A percentile compares a stretch with the other conserved stretches of the same genome.
Conservation (phyloP, 306 rosid species). For the Cicer yamashitae region DNA sequence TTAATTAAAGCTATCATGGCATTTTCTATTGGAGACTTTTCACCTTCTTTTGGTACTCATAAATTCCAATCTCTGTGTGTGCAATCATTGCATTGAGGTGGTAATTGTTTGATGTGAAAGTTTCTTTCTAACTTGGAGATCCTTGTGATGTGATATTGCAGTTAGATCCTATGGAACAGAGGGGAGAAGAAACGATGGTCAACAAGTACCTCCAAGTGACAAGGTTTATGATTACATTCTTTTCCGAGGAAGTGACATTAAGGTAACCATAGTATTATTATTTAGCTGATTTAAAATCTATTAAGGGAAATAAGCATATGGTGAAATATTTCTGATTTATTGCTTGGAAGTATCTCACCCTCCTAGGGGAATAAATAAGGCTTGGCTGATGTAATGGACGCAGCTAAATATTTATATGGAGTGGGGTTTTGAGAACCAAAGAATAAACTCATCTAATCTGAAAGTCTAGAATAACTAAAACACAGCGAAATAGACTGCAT, state of each 20-base stretch:
- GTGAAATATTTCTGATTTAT: constrained; percentile 20
- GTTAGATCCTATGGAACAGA: constrained; percentile 84
- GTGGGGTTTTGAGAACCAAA: too few species aligned
- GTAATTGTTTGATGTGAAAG: constrained; percentile 17
- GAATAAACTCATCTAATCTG: constrained; percentile 17
- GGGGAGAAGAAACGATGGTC: constrained; percentile 71
- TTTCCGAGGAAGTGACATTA: constrained; percentile 74
- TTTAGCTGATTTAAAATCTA: background rate
- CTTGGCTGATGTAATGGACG: background rate
- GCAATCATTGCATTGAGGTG: background rate
- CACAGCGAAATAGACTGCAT: background rate
- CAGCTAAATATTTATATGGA: too few species aligned
- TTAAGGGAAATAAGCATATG: background rate
- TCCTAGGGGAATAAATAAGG: background rate
- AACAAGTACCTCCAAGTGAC: constrained; percentile 70
- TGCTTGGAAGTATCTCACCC: background rate
- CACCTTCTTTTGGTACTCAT: too few species aligned
- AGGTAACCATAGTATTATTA: constrained; percentile 51
- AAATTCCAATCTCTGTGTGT: too few species aligned
- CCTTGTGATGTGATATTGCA: constrained; percentile 48
- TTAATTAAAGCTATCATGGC: too few species aligned
- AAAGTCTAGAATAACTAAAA: background rate
- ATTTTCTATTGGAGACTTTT: too few species aligned
- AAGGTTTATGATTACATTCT: constrained; percentile 75
- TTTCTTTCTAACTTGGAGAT: constrained; percentile 36